Conservation (phyloP, 1,284 basidiomycete genomes). For the Pseudozyma tsukubaensis region DNA sequence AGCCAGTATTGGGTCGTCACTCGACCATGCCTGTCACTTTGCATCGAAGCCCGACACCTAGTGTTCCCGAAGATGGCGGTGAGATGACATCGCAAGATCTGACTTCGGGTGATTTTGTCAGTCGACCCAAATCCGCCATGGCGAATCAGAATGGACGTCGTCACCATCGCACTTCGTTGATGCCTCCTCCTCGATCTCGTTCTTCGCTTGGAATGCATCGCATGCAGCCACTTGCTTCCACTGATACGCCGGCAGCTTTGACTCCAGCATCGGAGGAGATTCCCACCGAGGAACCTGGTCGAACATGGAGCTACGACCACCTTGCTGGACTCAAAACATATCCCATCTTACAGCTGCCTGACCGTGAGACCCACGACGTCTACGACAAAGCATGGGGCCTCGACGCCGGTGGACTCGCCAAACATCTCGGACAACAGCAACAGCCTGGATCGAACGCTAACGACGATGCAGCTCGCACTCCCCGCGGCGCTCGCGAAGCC, state of each 20-base stretch:
- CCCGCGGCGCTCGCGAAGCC: background rate
- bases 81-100: constrained; percentile 57
- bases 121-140: constrained; percentile 43
- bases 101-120: constrained; percentile 39
- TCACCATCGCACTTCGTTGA: constrained; percentile 35
- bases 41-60: constrained; percentile 53
- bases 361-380: constrained; percentile 59
- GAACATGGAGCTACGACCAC: constrained; percentile 54
- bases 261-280: background rate
- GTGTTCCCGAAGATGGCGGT: constrained; percentile 61
- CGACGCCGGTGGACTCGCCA: constrained; percentile 37
- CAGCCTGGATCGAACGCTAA: background rate
- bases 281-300: constrained; percentile 5
- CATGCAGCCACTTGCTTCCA: constrained; percentile 19
- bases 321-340: constrained; percentile 57
- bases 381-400: constrained; percentile 58
- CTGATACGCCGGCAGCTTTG: constrained; percentile 10
- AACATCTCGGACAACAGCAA: constrained; percentile 23
- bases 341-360: constrained; percentile 56
- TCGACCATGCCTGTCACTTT: constrained; percentile 53
- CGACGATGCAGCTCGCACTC: background rate
- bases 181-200: constrained; percentile 45
- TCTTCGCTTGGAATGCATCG: constrained; percentile 33
- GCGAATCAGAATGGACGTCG: constrained; percentile 17
- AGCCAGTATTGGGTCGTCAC: constrained; percentile 39